Evolutionary conservation across 352 stramenopile species (phyloP).

Genomic region (Globisporangium middletonii): DNA sequence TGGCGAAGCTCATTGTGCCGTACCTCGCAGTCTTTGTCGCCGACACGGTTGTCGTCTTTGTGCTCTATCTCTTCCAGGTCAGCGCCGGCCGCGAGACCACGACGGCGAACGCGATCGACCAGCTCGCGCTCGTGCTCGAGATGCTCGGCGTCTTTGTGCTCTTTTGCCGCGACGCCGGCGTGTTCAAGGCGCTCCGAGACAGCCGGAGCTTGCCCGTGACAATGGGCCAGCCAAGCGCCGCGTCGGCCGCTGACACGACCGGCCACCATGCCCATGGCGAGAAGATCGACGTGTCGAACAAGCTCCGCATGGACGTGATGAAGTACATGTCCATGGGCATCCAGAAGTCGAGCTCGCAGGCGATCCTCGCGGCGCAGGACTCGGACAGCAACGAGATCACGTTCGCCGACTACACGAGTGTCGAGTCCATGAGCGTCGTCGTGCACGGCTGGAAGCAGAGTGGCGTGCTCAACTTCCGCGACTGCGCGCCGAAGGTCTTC

Average conservation of each 20-base stretch:
- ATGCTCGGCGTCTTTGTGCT: conserved; percentile 63
- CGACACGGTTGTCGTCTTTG: conserved; percentile 41
- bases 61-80: conserved; percentile 49
- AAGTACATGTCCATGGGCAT: conserved; percentile 85
- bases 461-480: conserved; percentile 57
- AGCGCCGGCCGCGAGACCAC: conserved; percentile 22
- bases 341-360: conserved; percentile 60
- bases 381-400: conserved; percentile 21
- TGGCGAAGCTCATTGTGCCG: conserved; percentile 82
- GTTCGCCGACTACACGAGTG: conserved; percentile 68
- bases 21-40: conserved; percentile 64
- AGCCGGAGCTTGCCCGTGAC: conserved; percentile 10
- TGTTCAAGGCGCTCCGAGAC: conserved; percentile 35
- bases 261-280: conserved; percentile 14
- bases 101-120: conserved; percentile 56
- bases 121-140: conserved; percentile 69
- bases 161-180: conserved; percentile 65
- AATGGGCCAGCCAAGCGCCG: conserved; percentile 18
- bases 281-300: conserved; percentile 69
- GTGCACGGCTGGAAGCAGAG: conserved; percentile 55
- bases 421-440: conserved; percentile 66
- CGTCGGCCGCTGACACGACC: not conserved
- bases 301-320: conserved; percentile 81
- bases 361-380: conserved; percentile 27
- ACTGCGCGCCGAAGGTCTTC: conserved; percentile 78